Evolutionary conservation across 768 basidiomycete genomes (phyloP).

Genomic region (Boletus speciosus): DNA sequence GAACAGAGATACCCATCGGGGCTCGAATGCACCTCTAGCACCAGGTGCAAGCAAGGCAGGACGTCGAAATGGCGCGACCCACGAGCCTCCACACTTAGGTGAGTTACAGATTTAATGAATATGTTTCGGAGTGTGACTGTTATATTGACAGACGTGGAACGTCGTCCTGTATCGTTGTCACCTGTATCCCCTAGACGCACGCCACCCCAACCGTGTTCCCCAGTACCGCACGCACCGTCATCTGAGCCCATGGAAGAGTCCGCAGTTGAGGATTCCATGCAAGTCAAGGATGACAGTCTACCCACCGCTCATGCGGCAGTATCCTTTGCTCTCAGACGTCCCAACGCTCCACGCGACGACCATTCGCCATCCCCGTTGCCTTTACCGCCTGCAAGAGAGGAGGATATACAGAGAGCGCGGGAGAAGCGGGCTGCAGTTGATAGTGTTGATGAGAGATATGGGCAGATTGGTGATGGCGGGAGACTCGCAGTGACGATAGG

Average conservation of each 20-base stretch:
- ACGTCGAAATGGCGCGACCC: slow-evolving; percentile 2
- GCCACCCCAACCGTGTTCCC: slow-evolving; percentile 22
- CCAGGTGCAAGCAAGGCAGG: slow-evolving; percentile 5
- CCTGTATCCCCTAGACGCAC: slow-evolving; percentile 23
- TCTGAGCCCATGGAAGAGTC: slow-evolving; percentile 37
- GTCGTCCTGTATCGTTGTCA: slow-evolving; percentile 22
- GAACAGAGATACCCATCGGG: slow-evolving; percentile 23
- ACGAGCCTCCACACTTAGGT: slow-evolving; percentile 12
- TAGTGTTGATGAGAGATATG: slow-evolving; percentile 7
- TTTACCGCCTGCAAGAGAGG: slow-evolving; percentile 30
- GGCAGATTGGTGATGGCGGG: slow-evolving; percentile 1
- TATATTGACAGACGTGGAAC: slow-evolving; percentile 11
- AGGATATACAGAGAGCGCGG: slow-evolving; percentile 23
- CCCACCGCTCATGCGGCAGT: slow-evolving; percentile 37
- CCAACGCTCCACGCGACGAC: slow-evolving; percentile 42
- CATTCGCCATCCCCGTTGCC: slow-evolving; percentile 45
- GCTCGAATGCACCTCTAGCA: slow-evolving; percentile 8
- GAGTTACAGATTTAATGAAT: neutral
- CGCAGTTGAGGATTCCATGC: slow-evolving; percentile 1
- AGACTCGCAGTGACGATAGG: neutral
- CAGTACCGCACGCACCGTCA: slow-evolving; percentile 28
- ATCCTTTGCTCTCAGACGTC: slow-evolving; percentile 43
- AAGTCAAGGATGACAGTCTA: slow-evolving; percentile 30
- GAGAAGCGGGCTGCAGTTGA: slow-evolving; percentile 21
- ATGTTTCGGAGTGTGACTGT: neutral